A percentile compares a stretch with the other conserved stretches of the same genome.
These are phyloP conservation scores for Podospora pseudopauciseta DNA, from an alignment of 495 filamentous ascomycete species.

Conservation along the genomic window DNA sequence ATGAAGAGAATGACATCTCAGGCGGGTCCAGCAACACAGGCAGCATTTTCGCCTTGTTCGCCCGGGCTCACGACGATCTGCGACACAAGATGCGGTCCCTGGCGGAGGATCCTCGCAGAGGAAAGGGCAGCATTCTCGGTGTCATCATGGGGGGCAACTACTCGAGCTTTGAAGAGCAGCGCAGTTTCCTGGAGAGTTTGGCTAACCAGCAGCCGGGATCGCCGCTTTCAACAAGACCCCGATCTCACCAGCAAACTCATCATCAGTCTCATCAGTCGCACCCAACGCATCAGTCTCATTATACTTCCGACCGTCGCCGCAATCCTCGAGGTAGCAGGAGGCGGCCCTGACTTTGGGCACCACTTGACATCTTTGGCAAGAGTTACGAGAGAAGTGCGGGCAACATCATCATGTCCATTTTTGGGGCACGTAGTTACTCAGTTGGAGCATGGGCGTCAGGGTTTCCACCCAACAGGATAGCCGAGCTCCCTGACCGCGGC, in stretches of 20 bases:
- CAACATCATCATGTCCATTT: background rate
- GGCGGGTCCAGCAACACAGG: conserved; percentile 67
- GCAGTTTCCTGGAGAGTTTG: conserved; percentile 42
- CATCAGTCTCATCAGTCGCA: background rate
- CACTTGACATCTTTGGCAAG: background rate
- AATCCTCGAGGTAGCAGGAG: background rate
- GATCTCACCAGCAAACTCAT: background rate
- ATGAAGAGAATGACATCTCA: conserved; percentile 76
- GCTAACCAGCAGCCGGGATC: background rate
- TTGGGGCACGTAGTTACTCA: background rate
- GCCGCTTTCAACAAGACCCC: background rate
- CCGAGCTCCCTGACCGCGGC: background rate
- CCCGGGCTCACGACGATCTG: conserved; percentile 56
- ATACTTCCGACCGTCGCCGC: background rate
- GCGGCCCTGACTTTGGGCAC: background rate
- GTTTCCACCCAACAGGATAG: background rate
- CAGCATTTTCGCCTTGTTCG: conserved; percentile 61
- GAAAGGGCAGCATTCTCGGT: conserved; percentile 56
- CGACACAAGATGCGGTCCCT: conserved; percentile 52
- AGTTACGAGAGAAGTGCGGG: background rate
- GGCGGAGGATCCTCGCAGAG: conserved; percentile 17
- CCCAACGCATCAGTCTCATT: background rate
- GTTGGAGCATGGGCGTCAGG: background rate
- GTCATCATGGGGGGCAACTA: conserved; percentile 71
- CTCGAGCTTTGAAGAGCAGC: conserved; percentile 60